Conservation (phyloP, 2,329 filamentous ascomycete genomes). For the Trichophyton simii region DNA sequence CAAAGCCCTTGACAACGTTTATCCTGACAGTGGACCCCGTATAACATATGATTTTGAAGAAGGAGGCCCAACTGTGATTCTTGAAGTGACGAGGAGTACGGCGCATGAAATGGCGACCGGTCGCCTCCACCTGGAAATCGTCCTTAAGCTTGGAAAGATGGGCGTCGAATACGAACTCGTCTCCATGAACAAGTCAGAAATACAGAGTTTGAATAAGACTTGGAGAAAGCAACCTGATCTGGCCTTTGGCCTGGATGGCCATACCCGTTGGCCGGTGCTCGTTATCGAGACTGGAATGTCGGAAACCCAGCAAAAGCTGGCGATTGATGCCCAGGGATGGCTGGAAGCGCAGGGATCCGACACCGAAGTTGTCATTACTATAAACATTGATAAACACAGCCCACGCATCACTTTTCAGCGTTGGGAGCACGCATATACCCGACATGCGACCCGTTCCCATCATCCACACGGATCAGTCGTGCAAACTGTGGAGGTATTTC, state of each 20-base stretch:
- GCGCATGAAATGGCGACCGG: neutral
- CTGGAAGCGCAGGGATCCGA: neutral
- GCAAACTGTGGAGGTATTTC: neutral
- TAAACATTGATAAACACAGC: neutral
- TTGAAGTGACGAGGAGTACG: neutral
- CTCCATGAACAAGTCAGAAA: neutral
- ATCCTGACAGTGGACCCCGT: neutral
- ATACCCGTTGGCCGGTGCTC: neutral
- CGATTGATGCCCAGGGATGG: slow-evolving; percentile 1
- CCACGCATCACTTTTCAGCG: neutral
- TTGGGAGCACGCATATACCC: neutral
- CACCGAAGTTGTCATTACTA: neutral
- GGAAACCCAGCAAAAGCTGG: neutral
- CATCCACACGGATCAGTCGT: neutral
- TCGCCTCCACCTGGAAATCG: neutral
- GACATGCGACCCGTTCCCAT: neutral
- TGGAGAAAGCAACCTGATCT: neutral
- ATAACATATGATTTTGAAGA: neutral
- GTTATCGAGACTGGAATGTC: neutral
- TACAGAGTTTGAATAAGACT: neutral
- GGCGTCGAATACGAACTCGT: neutral
- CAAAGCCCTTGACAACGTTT: neutral
- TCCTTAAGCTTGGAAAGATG: neutral
- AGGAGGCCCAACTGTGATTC: neutral
- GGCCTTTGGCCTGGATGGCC: neutral